Evolutionary conservation across 257 asterid genomes (phyloP).

Genomic region (Voacanga thouarsii): DNA sequence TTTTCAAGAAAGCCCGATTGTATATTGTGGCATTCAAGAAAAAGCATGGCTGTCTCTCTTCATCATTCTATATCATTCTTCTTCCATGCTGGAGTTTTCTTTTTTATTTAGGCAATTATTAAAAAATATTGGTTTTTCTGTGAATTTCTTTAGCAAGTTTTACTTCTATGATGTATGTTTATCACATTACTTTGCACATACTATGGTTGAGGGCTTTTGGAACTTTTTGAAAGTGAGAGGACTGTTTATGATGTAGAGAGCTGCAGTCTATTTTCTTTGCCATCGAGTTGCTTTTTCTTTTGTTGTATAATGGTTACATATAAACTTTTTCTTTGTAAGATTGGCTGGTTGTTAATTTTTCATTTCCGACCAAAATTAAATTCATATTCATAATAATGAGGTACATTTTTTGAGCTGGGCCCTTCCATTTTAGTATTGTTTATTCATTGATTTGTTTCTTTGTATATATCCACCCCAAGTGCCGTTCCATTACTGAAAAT

Average conservation of each 20-base stretch:
- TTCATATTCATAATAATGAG: neutral
- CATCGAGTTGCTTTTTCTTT: neutral
- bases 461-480: neutral
- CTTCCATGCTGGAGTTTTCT: neutral
- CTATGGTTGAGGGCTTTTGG: neutral
- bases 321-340: neutral
- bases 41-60: neutral
- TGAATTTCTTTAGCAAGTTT: neutral
- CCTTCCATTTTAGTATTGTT: neutral
- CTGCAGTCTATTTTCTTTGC: constrained; percentile 2
- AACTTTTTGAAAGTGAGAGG: neutral
- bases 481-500: neutral
- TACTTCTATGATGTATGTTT: neutral
- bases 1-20: neutral
- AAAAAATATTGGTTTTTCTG: neutral
- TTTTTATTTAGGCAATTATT: neutral
- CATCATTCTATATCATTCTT: neutral
- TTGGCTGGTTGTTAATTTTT: neutral
- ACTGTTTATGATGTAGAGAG: neutral
- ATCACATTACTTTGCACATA: neutral
- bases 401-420: neutral
- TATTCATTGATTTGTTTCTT: neutral
- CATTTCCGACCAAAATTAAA: neutral
- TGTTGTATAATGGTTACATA: neutral
- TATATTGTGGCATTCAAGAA: neutral